These are phyloP conservation scores for Cephaloascus albidus DNA, from an alignment of 805 yeast species.

Conservation along the genomic window DNA sequence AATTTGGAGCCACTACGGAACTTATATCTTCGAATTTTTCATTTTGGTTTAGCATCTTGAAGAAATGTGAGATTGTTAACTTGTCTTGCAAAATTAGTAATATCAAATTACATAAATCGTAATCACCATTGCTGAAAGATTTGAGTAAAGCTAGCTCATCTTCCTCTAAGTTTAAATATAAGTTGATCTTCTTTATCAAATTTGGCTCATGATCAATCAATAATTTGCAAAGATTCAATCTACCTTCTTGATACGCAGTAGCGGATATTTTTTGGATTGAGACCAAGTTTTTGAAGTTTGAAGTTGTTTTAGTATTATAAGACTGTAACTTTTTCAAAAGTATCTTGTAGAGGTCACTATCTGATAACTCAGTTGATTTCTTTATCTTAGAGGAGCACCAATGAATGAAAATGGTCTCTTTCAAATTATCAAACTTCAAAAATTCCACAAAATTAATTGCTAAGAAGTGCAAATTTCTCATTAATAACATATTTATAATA, in stretches of 20 bases:
- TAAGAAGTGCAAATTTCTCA: constrained; percentile 50
- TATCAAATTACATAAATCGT: constrained; percentile 51
- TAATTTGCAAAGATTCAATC: constrained; percentile 55
- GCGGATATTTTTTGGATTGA: constrained; percentile 52
- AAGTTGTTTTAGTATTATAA: constrained; percentile 6
- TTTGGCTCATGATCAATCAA: constrained; percentile 64
- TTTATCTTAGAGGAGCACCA: constrained; percentile 78
- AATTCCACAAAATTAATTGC: constrained; percentile 53
- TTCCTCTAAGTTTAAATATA: constrained; percentile 65
- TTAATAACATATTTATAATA: constrained; percentile 47
- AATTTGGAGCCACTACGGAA: constrained; percentile 17
- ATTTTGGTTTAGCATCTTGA: constrained; percentile 48
- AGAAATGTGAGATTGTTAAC: constrained; percentile 57
- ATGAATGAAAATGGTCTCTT: constrained; percentile 42
- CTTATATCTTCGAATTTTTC: constrained; percentile 21
- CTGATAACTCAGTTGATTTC: constrained; percentile 42
- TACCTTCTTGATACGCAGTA: constrained; percentile 75
- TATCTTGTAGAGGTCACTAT: constrained; percentile 43
- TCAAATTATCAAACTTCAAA: constrained; percentile 28
- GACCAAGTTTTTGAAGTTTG: constrained; percentile 12
- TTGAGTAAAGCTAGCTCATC: constrained; percentile 58
- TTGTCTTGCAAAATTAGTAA: constrained; percentile 45
- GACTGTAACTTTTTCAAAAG: constrained; percentile 37
- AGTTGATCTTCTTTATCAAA: constrained; percentile 44
- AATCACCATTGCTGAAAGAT: constrained; percentile 51